phyloP scores from a whole-genome alignment of 495 filamentous ascomycete species.

The Trichoderma asperelloides region DNA sequence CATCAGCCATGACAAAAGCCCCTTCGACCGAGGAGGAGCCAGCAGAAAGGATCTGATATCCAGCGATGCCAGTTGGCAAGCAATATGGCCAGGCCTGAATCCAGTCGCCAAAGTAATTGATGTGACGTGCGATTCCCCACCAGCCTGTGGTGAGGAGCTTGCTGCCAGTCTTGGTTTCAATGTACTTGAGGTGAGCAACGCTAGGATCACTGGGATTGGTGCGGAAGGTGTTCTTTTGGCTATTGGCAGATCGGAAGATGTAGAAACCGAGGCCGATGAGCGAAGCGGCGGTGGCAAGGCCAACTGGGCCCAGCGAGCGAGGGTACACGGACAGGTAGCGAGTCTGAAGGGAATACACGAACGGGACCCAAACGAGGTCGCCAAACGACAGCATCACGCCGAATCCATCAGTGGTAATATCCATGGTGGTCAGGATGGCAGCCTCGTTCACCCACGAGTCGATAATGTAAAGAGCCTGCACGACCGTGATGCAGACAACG shows the following conservation, averaged over 20 bases:
- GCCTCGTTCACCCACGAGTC: slow-evolving; percentile 87
- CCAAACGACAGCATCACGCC: slow-evolving; percentile 96
- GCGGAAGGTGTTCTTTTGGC: slow-evolving; percentile 90
- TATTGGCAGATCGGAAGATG: slow-evolving; percentile 88
- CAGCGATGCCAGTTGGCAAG: slow-evolving; percentile 79
- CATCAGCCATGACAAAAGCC: slow-evolving; percentile 47
- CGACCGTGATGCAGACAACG: slow-evolving; percentile 69
- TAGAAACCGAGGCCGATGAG: slow-evolving; percentile 64
- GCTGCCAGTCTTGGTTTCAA: slow-evolving; percentile 75
- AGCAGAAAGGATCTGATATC: slow-evolving; percentile 56
- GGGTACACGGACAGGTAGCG: slow-evolving; percentile 86
- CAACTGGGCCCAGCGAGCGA: slow-evolving; percentile 57
- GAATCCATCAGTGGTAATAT: slow-evolving; percentile 91
- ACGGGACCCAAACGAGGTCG: slow-evolving; percentile 88
- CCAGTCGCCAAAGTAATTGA: slow-evolving; percentile 99
- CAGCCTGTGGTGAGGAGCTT: slow-evolving; percentile 80
- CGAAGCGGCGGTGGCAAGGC: slow-evolving; percentile 51
- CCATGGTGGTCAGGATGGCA: slow-evolving; percentile 89
- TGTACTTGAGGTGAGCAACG: slow-evolving; percentile 73
- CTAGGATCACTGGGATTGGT: slow-evolving; percentile 77
- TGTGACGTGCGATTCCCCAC: slow-evolving; percentile 90
- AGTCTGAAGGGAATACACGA: slow-evolving; percentile 77
- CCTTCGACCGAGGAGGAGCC: slow-evolving; percentile 30
- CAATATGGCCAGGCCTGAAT: slow-evolving; percentile 87
- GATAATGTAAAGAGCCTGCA: slow-evolving; percentile 78